Evolutionary conservation across 768 basidiomycete species (phyloP), one percentile per base, ranked within the genome.

Genomic region (Lentinula sp.): DNA sequence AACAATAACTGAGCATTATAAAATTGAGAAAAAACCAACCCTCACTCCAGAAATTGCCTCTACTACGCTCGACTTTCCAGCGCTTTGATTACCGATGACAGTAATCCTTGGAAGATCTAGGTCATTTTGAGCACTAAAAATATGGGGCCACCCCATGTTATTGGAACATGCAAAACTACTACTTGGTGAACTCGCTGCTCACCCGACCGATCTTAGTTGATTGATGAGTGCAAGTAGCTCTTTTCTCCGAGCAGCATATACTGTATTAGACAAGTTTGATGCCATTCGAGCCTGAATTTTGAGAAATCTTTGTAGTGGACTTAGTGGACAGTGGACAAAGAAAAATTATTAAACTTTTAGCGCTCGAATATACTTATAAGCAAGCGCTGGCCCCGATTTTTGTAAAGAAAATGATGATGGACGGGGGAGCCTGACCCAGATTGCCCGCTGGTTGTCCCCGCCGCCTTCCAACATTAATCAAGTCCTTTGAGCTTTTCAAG

Each of bases 11-110:
- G 23, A 16, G 63, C 31, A 16, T 40, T 52, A 6, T 55, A 39
- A 10, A 23, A 2, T 21, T 18, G 10, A 40, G 51, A 34, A 23
- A 21, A 15, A 28, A 35, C 34, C 28, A 64, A 59, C 52, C 15
- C 70, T 58, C 61, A 80, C 78, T 13, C 78, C 78, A 10, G 77
- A 77, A 21, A 83, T 80, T 1, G 82, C 78, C 63, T 82, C 81
- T 1, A 83, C 79, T 8, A 82, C 70, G 48, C 74, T 75, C 1
- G 76, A 78, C 64, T 79, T 79, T 3, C 76, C 83, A 6, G 80
- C 79, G 52, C 76, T 78, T 66, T 84, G 83, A 48, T 80, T 81
- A 13, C 82, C 82, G 42, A 82, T 80, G 45, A 82, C 79, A 18
- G 76, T 77, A 48, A 83, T 78, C 7, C 79, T 70, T 7, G 82